phyloP scores from a whole-genome alignment of 495 filamentous ascomycete genomes.

The Neurospora sp. region DNA sequence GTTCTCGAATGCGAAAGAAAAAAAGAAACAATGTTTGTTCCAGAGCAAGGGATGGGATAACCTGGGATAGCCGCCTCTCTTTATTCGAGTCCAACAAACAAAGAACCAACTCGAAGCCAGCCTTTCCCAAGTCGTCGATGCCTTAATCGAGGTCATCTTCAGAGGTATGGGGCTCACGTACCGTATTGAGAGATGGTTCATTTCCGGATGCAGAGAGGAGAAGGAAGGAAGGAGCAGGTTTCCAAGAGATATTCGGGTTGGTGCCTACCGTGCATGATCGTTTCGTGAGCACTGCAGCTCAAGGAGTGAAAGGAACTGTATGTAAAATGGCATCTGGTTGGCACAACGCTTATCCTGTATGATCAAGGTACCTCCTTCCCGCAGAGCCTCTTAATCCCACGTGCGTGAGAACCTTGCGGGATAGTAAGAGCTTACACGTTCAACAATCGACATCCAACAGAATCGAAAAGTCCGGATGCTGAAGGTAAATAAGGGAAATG shows the following conservation, averaged over 20 bases:
- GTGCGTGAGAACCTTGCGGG: neutral
- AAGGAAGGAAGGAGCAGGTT: neutral
- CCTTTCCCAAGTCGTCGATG: neutral
- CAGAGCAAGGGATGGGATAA: neutral
- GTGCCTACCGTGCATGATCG: neutral
- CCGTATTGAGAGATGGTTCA: neutral
- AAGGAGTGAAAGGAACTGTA: neutral
- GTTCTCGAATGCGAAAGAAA: neutral
- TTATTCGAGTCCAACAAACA: neutral
- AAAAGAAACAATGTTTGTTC: neutral
- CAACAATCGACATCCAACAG: neutral
- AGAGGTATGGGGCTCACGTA: neutral
- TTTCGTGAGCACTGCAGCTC: neutral
- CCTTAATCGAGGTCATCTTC: neutral
- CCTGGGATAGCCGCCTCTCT: neutral
- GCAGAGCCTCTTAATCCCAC: neutral
- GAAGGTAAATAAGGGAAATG: neutral
- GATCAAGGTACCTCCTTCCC: neutral
- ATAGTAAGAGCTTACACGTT: neutral
- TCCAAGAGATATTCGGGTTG: neutral
- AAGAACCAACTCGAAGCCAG: neutral
- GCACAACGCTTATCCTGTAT: neutral
- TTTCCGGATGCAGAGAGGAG: neutral
- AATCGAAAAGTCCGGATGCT: neutral
- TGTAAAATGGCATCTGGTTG: neutral